Evolutionary conservation across 257 asterid genomes (phyloP).

Genomic region (Lithospermum erythrorhizon): DNA sequence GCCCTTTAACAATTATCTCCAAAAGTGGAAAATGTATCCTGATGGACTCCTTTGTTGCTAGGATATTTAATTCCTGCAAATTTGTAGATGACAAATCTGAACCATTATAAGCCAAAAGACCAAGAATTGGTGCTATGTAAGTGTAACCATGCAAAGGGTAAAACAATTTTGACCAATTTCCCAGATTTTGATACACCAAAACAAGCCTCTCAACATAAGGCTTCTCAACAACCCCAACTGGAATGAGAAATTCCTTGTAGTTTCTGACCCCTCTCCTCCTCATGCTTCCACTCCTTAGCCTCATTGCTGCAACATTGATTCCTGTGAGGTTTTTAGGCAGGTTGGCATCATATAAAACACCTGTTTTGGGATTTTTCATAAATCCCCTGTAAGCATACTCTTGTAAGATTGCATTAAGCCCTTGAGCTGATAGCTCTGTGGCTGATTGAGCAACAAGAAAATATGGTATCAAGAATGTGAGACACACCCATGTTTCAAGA

Average conservation of each 20-base stretch:
- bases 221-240: constrained; percentile 31
- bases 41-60: background rate
- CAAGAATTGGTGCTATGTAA: constrained; percentile 48
- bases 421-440: constrained; percentile 16
- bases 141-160: constrained; percentile 37
- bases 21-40: background rate
- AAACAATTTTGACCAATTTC: constrained; percentile 33
- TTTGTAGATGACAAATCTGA: constrained; percentile 30
- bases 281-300: constrained; percentile 37
- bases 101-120: constrained; percentile 60
- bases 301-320: constrained; percentile 39
- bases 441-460: background rate
- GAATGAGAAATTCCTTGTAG: constrained; percentile 47
- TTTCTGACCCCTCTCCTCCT: background rate
- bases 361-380: constrained; percentile 37
- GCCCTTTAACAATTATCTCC: background rate
- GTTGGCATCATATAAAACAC: constrained; percentile 37
- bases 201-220: constrained; percentile 59
- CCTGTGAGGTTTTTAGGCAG: constrained; percentile 54
- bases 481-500: background rate
- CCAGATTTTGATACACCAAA: constrained; percentile 53
- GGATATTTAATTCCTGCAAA: constrained; percentile 13
- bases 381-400: constrained; percentile 42
- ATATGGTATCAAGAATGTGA: background rate
- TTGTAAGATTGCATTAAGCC: constrained; percentile 50